Evolutionary conservation across 805 yeast species (phyloP).

Genomic region (Kodamaea sagamina): DNA sequence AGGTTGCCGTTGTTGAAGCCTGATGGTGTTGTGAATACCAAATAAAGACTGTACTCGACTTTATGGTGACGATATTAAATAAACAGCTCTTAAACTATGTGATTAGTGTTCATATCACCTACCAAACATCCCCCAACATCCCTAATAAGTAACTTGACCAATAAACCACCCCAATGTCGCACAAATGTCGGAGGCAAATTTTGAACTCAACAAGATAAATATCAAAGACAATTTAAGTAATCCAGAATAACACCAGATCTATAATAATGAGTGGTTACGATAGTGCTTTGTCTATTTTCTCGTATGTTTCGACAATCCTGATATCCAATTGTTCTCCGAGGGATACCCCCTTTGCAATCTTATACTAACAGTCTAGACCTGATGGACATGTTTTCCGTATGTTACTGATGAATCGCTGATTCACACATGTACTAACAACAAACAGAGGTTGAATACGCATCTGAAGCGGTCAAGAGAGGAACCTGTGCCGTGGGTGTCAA

Average conservation of each 20-base stretch:
- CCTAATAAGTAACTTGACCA: too few relatives aligned
- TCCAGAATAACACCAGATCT: conserved; percentile 3
- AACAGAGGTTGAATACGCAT: conserved; percentile 90
- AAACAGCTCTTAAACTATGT: too few relatives aligned
- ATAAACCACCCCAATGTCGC: background rate
- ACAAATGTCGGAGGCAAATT: conserved; percentile 14
- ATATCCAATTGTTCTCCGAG: background rate
- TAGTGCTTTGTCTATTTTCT: conserved; percentile 95
- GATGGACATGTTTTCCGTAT: conserved; percentile 97
- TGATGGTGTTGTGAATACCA: too few relatives aligned
- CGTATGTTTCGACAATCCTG: conserved; percentile 52
- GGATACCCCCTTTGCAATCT: background rate
- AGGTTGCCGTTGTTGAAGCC: too few relatives aligned
- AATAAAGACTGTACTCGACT: too few relatives aligned
- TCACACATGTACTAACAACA: conserved; percentile 31
- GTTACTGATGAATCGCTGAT: conserved; percentile 26
- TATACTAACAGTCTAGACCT: conserved; percentile 62
- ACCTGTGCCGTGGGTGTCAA: conserved; percentile 98
- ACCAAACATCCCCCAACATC: too few relatives aligned
- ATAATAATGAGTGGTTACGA: conserved; percentile 94
- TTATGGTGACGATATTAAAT: too few relatives aligned
- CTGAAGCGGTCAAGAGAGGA: conserved; percentile 97
- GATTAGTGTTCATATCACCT: too few relatives aligned
- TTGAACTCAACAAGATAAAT: conserved; percentile 12
- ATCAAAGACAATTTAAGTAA: background rate